These are phyloP conservation scores for Kazachstania africana DNA, from an alignment of 805 yeast species.

Conservation along the genomic window DNA sequence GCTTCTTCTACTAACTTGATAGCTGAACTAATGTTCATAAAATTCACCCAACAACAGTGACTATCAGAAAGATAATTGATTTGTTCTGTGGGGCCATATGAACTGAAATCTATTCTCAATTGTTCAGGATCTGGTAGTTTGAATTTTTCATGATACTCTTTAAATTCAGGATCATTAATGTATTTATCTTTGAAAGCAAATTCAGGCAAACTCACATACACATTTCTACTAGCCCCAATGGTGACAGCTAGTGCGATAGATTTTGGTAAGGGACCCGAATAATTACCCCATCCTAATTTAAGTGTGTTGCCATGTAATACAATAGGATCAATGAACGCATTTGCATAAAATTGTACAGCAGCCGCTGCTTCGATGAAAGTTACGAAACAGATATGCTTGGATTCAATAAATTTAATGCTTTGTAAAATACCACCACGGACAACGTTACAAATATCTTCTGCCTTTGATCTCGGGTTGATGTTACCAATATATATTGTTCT, in stretches of 20 bases:
- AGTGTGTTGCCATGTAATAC: conserved; percentile 50
- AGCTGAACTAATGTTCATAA: conserved; percentile 50
- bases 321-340: conserved; percentile 46
- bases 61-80: conserved; percentile 58
- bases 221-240: conserved; percentile 66
- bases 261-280: conserved; percentile 49
- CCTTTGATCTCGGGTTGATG: conserved; percentile 49
- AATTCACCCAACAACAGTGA: conserved; percentile 67
- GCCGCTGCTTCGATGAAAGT: conserved; percentile 55
- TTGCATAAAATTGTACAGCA: conserved; percentile 56
- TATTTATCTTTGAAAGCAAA: conserved; percentile 29
- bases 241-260: conserved; percentile 52
- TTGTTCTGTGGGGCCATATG: conserved; percentile 66
- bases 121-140: conserved; percentile 36
- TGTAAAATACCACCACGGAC: conserved; percentile 72
- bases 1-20: conserved; percentile 53
- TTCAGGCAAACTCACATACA: conserved; percentile 52
- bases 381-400: conserved; percentile 51
- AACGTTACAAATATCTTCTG: conserved; percentile 65
- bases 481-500: conserved; percentile 63
- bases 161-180: conserved; percentile 23
- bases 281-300: conserved; percentile 62
- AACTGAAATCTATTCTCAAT: conserved; percentile 46
- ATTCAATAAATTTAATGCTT: conserved; percentile 38
- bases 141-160: conserved; percentile 17